Evolutionary conservation across 1,284 basidiomycete species (phyloP), one percentile per base, ranked within the genome.

Genomic region (Fomitopsis schrenkii): DNA sequence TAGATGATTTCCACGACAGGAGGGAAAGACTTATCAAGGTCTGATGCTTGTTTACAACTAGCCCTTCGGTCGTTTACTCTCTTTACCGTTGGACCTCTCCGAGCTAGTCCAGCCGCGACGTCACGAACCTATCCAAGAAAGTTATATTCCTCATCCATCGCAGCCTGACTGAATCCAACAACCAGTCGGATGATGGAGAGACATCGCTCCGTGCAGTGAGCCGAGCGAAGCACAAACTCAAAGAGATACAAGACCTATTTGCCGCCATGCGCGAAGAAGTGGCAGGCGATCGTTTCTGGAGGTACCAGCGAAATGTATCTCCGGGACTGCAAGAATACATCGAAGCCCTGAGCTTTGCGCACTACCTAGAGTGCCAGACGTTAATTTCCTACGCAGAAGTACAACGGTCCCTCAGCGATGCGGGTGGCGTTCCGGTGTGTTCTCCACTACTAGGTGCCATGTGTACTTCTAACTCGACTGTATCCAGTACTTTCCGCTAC

Each of bases 141-240:
- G 82, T 90, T 70, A 98, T 99, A 64, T 98, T 98, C 71, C 87
- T 94, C 55, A 82, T 98, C 3, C 97, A 98, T 71, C 90, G 95
- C 46, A 80, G 87, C 60, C 79, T 85, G 59, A 80, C 83, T 64
- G 86, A 84, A 66, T 79, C 79, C 67, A 71, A 70, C 44, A 64
- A 69, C 54, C 76, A 82, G 33, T 48, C 59, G 15, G 65, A 66
- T 38, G 72, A 71, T 57, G 68, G 66, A 35, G 65, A 70, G 3
- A 70, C 71, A 22, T 73, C 74, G 33, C 67, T 74, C 41, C 74
- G 74, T 36, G 85, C 88, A 2, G 84, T 84, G 2, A 72, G 77
- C 2, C 81, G 86, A 57, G 92, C 84, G 0, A 80, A 82, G 48
- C 75, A 77, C 55, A 95, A 93, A 72, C 82, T 97, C 38, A 72